These are phyloP conservation scores for Lobosporangium transversale DNA, from an alignment of 192 early-diverging fungal species.

Conservation along the genomic window DNA sequence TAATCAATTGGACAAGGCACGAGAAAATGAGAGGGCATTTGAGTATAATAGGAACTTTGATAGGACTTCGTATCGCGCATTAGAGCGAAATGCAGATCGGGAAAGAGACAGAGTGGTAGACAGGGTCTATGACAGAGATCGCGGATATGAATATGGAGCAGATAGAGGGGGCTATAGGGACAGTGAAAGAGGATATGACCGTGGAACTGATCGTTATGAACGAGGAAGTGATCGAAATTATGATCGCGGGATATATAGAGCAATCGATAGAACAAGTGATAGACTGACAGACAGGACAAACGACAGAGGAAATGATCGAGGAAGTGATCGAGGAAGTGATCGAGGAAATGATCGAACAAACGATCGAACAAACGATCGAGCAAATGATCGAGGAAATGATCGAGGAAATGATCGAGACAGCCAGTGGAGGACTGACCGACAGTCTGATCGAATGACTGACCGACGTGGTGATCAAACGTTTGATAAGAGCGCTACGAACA, in stretches of 20 bases:
- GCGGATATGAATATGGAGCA: background rate
- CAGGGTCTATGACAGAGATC: constrained; percentile 10
- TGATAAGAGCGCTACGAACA: background rate
- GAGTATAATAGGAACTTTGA: too few relatives aligned
- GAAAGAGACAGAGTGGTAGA: constrained; percentile 1
- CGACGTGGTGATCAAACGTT: background rate
- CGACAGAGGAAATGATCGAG: background rate
- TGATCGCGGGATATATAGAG: background rate
- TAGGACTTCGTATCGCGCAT: too few relatives aligned
- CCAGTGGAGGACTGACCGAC: background rate
- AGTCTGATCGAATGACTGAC: background rate
- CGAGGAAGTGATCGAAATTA: constrained; percentile 3
- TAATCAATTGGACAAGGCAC: background rate
- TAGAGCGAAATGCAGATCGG: constrained; percentile 7
- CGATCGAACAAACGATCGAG: background rate
- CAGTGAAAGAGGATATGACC: constrained; percentile 9
- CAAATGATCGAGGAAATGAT: constrained; percentile 13
- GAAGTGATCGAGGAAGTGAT: constrained; percentile 3
- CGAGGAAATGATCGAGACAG: background rate
- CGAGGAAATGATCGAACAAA: constrained; percentile 10
- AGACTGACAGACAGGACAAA: background rate
- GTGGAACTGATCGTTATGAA: background rate
- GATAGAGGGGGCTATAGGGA: background rate
- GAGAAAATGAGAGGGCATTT: background rate
- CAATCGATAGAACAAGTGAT: background rate